Conservation (phyloP, 2,329 filamentous ascomycete species). For the Aspergillus sojae region DNA sequence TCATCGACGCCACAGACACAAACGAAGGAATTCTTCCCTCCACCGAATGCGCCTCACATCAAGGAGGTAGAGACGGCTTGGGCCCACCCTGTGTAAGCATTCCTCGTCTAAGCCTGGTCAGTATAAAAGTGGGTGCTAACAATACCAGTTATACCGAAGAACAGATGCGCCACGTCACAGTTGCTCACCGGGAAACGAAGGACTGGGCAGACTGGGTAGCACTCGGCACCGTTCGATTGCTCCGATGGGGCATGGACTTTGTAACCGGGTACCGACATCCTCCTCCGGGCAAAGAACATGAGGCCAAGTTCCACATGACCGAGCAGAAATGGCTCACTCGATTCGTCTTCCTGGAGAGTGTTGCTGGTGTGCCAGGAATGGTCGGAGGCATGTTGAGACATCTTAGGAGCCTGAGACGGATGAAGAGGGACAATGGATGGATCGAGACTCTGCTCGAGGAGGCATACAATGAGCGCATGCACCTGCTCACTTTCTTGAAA, state of each 20-base stretch:
- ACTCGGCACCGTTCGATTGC: slow-evolving; percentile 72
- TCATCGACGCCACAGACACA: slow-evolving; percentile 40
- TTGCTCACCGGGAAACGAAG: slow-evolving; percentile 75
- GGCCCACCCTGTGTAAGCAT: slow-evolving; percentile 62
- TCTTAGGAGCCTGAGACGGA: slow-evolving; percentile 76
- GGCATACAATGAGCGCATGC: slow-evolving; percentile 92
- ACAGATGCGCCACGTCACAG: slow-evolving; percentile 73
- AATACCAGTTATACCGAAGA: slow-evolving; percentile 66
- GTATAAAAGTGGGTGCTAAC: slow-evolving; percentile 16
- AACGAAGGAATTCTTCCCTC: slow-evolving; percentile 60
- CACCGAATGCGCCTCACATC: slow-evolving; percentile 60
- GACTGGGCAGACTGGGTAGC: slow-evolving; percentile 78
- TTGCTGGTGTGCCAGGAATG: slow-evolving; percentile 96
- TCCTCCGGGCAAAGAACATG: slow-evolving; percentile 46
- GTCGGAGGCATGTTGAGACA: slow-evolving; percentile 94
- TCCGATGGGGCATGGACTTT: slow-evolving; percentile 79
- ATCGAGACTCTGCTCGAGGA: slow-evolving; percentile 91
- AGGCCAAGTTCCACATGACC: slow-evolving; percentile 68
- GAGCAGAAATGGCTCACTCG: slow-evolving; percentile 88
- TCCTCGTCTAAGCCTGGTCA: background rate
- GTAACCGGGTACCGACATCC: slow-evolving; percentile 80
- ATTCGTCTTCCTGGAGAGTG: slow-evolving; percentile 91
- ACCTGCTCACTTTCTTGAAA: slow-evolving; percentile 88
- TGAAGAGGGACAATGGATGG: slow-evolving; percentile 95
- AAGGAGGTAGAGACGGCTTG: slow-evolving; percentile 66